Conservation (phyloP, 345 rosid species). For the Salix purpurea region DNA sequence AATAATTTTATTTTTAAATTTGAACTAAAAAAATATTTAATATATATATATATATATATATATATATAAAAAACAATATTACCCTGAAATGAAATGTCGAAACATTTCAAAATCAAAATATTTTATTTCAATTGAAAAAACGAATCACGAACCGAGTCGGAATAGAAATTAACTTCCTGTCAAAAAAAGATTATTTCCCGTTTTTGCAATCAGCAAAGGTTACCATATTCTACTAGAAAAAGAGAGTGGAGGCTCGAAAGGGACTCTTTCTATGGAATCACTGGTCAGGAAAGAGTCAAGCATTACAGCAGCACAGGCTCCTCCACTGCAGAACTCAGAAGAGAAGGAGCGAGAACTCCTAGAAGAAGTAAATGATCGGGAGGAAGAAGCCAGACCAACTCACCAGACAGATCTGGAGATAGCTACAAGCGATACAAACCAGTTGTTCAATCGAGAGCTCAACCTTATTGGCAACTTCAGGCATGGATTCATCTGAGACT, state of each 20-base stretch:
- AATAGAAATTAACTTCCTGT: constrained; percentile 21
- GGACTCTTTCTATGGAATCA: constrained; percentile 4
- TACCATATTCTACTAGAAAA: constrained; percentile 9
- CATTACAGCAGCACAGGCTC: constrained; percentile 28
- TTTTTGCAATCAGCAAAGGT: constrained; percentile 4
- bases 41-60: no score
- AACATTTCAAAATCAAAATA: no score
- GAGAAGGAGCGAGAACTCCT: constrained; percentile 17
- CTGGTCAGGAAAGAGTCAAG: constrained; percentile 15
- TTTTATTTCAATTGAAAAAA: no score
- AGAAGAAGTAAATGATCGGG: constrained; percentile 10
- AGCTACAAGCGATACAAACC: constrained; percentile 25
- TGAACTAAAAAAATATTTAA: no score
- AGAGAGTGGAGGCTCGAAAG: neutral
- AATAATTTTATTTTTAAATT: no score
- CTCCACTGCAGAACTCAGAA: constrained; percentile 21
- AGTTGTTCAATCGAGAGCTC: constrained; percentile 49
- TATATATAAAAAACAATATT: no score
- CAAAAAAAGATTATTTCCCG: constrained; percentile 5
- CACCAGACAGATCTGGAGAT: constrained; percentile 37
- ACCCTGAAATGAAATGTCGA: no score
- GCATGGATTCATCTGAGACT: constrained; percentile 21
- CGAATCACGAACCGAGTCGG: no score
- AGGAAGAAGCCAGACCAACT: constrained; percentile 18
- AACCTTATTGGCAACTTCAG: constrained; percentile 54